phyloP scores from a whole-genome alignment of 768 basidiomycete genomes.

The Leccinum incarnatum region DNA sequence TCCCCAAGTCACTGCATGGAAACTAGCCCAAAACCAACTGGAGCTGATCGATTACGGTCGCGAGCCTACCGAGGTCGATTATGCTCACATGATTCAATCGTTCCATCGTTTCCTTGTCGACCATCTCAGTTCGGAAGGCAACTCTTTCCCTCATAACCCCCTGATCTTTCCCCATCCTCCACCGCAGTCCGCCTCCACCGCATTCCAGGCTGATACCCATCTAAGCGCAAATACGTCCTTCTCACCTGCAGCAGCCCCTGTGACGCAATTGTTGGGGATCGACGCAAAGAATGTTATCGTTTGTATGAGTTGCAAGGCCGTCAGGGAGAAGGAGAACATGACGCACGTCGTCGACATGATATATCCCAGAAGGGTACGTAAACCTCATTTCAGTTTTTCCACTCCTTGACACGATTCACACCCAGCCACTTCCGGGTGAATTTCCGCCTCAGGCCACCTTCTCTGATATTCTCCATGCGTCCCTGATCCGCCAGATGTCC shows the following conservation, averaged over 20 bases:
- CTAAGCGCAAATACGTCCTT: slow-evolving; percentile 10
- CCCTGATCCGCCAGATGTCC: slow-evolving; percentile 75
- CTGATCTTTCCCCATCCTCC: slow-evolving; percentile 39
- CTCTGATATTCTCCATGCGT: slow-evolving; percentile 63
- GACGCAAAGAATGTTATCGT: slow-evolving; percentile 71
- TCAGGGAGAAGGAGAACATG: slow-evolving; percentile 71
- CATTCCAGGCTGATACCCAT: slow-evolving; percentile 23
- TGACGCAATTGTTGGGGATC: slow-evolving; percentile 85
- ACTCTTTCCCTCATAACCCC: slow-evolving; percentile 59
- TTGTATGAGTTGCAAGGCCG: slow-evolving; percentile 72
- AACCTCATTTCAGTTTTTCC: neutral
- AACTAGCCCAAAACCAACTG: slow-evolving; percentile 66
- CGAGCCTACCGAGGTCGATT: slow-evolving; percentile 69
- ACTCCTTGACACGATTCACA: neutral
- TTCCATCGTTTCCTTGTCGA: slow-evolving; percentile 95
- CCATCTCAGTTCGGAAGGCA: slow-evolving; percentile 74
- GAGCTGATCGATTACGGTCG: slow-evolving; percentile 88
- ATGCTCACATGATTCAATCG: slow-evolving; percentile 86
- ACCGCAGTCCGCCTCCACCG: neutral
- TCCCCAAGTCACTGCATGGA: neutral
- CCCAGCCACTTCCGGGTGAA: slow-evolving; percentile 38
- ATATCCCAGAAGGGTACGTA: slow-evolving; percentile 78
- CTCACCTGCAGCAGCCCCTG: slow-evolving; percentile 57
- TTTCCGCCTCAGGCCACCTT: slow-evolving; percentile 49
- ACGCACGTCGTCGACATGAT: slow-evolving; percentile 82